Evolutionary conservation across 805 yeast species (phyloP).

Genomic region (Brettanomyces custersianus): DNA sequence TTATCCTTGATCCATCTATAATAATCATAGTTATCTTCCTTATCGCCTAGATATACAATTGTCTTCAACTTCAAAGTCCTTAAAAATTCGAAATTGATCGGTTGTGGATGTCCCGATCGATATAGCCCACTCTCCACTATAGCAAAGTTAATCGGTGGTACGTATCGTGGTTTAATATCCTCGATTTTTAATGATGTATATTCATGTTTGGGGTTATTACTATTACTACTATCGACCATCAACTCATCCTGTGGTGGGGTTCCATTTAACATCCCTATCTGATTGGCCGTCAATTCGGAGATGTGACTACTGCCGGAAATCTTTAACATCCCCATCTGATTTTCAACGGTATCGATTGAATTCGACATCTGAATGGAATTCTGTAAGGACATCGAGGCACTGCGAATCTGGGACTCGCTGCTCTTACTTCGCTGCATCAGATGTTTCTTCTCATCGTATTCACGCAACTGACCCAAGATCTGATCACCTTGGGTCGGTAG

Average conservation of each 20-base stretch:
- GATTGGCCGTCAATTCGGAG: too few species aligned
- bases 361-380: too few species aligned
- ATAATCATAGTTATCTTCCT: constrained; percentile 55
- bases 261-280: too few species aligned
- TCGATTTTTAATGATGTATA: constrained; percentile 26
- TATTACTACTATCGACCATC: too few species aligned
- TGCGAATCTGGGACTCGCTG: background rate
- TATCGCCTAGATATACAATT: constrained; percentile 78
- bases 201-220: constrained; percentile 7
- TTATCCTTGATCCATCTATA: constrained; percentile 50
- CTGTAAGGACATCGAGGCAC: too few species aligned
- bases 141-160: constrained; percentile 89
- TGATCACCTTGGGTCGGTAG: constrained; percentile 30
- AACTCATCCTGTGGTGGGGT: too few species aligned
- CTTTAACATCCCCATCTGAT: too few species aligned
- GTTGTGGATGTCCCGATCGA: constrained; percentile 91
- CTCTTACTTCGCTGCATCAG: constrained; percentile 3
- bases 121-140: constrained; percentile 82
- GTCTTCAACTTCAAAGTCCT: constrained; percentile 63
- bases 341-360: too few species aligned
- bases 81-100: constrained; percentile 73
- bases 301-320: too few species aligned
- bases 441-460: constrained; percentile 23
- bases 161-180: constrained; percentile 32
- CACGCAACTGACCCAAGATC: constrained; percentile 24